These are phyloP conservation scores for Pilaira anomala DNA, from an alignment of 192 early-diverging fungal genomes.

Conservation along the genomic window DNA sequence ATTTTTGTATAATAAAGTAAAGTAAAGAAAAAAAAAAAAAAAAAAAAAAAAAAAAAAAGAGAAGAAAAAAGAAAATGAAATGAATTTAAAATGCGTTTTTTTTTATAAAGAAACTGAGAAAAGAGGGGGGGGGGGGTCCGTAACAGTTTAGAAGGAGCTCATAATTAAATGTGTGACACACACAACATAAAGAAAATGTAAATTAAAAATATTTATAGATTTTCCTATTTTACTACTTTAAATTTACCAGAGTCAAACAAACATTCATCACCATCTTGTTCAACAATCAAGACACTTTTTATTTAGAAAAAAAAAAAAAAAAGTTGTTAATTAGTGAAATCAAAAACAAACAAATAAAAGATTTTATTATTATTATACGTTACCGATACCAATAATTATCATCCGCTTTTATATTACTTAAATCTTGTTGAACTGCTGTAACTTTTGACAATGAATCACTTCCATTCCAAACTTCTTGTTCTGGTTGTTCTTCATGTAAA, in stretches of 20 bases:
- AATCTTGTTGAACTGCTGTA: constrained; percentile 14
- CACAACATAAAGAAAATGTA: too few relatives aligned
- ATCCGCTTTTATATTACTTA: not conserved
- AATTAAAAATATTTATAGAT: too few relatives aligned
- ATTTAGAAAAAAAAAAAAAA: too few relatives aligned
- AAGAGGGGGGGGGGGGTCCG: not conserved
- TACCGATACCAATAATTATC: constrained; percentile 20
- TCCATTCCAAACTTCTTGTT: constrained; percentile 2
- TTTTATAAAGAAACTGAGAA: not conserved
- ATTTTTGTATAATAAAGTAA: not conserved
- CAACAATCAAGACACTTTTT: not conserved
- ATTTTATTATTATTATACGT: not conserved
- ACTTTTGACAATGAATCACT: constrained; percentile 5
- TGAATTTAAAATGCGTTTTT: too few relatives aligned
- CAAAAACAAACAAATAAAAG: not conserved
- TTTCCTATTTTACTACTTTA: not conserved
- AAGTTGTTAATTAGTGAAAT: too few relatives aligned
- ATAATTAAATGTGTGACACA: too few relatives aligned
- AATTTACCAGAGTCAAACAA: constrained; percentile 11
- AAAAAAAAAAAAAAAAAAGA: not conserved
- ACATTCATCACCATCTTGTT: constrained; percentile 5
- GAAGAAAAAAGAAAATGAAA: not conserved
- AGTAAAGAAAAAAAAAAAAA: too few relatives aligned
- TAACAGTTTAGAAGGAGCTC: too few relatives aligned
- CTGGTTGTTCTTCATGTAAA: not conserved